Base-by-base conservation (phyloP, 257 asterid species). In the Solanum peruvianum region DNA sequence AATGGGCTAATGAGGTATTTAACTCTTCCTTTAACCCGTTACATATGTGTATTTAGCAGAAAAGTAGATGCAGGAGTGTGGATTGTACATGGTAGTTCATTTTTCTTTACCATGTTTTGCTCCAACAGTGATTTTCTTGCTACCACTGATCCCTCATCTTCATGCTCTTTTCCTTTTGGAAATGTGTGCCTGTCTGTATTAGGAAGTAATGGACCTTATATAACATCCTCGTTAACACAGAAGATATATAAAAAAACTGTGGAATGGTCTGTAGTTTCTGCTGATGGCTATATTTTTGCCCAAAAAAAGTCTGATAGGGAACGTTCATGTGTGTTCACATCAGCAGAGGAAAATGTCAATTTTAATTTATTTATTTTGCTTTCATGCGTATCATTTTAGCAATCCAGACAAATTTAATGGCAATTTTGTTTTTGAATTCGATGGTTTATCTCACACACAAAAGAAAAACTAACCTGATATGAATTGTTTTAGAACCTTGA, bases 1-100 rank as follows among this genome's bases (percentile, higher is more conserved):
- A 94, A 94, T 44, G 98, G 92, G 86, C 87, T 94, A 88, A 94
- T 96, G 90, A 90, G 98, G 98, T 96, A 73, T 25, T 25, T 14
- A 80, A 71, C 69, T 77, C 87, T 58, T 78, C 44, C 33, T 84
- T 44, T 23, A 76, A 87, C 41, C 85, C 12, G 14, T 33, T 4
- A 25, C n/a, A 45, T 66, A 60, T 25, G 29, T 84, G 87, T 84
- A 13, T 27, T 84, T 82, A 10, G 3, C 86, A 49, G 69, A 56
- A 82, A 31, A 47, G 27, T 35, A 9, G 29, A 81, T 81, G 27
- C 29, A 29, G 56, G 44, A 81, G 49, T 49, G 35, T 49, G 29
- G 85, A 49, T 20, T 81, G 11, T 29, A 49, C 69, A 29, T 29
- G 31, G 44, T 80, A 29, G 4, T 18, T 49, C 35, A 37, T 80